A percentile compares a stretch with the other conserved stretches of the same genome.
These are phyloP conservation scores for Tylopilus sp. DNA, from an alignment of 1,284 basidiomycete species.

Conservation along the genomic window DNA sequence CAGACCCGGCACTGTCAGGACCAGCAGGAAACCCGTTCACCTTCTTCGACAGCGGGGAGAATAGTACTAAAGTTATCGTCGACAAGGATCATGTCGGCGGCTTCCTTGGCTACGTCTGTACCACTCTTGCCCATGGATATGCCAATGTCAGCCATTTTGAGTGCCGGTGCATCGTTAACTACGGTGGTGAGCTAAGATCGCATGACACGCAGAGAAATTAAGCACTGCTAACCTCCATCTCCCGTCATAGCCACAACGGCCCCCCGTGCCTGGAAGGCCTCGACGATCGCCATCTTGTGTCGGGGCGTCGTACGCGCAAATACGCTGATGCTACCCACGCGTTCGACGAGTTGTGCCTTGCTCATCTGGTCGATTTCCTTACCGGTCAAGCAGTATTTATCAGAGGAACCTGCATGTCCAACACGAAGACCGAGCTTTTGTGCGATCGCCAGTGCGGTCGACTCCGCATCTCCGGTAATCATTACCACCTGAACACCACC, in stretches of 20 bases:
- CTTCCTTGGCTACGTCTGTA: conserved; percentile 98
- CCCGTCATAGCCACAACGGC: conserved; percentile 97
- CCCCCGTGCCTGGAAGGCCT: conserved; percentile 86
- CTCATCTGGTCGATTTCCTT: conserved; percentile 82
- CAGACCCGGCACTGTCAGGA: not conserved
- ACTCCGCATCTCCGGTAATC: conserved; percentile 96
- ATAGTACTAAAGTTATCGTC: conserved; percentile 98
- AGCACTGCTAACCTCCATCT: conserved; percentile 61
- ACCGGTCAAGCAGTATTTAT: conserved; percentile 68
- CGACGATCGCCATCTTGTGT: conserved; percentile 97
- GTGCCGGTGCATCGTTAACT: conserved; percentile 96
- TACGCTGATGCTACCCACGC: conserved; percentile 80
- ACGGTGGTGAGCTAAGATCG: not conserved
- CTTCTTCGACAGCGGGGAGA: conserved; percentile 93
- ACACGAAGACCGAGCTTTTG: conserved; percentile 81
- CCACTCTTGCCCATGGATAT: conserved; percentile 97
- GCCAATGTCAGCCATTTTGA: conserved; percentile 98
- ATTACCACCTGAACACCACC: conserved; percentile 95
- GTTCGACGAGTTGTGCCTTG: conserved; percentile 77
- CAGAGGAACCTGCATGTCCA: conserved; percentile 27
- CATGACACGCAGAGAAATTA: not conserved
- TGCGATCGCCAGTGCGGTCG: conserved; percentile 89
- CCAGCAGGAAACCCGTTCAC: conserved; percentile 36
- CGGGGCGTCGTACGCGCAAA: conserved; percentile 94
- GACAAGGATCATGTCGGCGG: conserved; percentile 94